phyloP scores from a whole-genome alignment of 805 yeast species.

The Candida dajiaensis region DNA sequence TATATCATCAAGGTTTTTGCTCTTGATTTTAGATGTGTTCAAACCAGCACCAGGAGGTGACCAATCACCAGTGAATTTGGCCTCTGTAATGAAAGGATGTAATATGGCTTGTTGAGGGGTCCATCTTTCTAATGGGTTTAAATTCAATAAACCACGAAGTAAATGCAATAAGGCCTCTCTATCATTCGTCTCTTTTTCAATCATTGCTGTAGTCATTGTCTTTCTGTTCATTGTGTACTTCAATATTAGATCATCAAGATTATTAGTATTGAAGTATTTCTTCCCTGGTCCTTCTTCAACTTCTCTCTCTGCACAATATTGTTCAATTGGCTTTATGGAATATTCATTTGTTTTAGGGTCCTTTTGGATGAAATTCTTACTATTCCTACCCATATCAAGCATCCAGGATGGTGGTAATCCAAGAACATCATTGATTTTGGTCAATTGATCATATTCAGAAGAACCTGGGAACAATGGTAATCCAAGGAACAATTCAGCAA shows the following conservation, averaged over 20 bases:
- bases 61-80: slow-evolving; percentile 48
- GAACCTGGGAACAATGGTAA: slow-evolving; percentile 93
- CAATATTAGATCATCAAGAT: slow-evolving; percentile 66
- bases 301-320: slow-evolving; percentile 47
- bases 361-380: slow-evolving; percentile 49
- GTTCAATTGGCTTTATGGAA: slow-evolving; percentile 34
- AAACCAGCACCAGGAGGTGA: slow-evolving; percentile 38
- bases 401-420: slow-evolving; percentile 93
- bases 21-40: background rate
- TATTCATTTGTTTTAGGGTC: slow-evolving; percentile 15
- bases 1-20: slow-evolving; percentile 6
- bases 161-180: slow-evolving; percentile 73
- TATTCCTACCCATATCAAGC: slow-evolving; percentile 91
- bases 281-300: slow-evolving; percentile 72
- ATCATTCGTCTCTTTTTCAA: slow-evolving; percentile 69
- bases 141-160: slow-evolving; percentile 65
- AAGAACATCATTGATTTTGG: slow-evolving; percentile 73
- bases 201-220: slow-evolving; percentile 38
- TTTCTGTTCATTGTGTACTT: slow-evolving; percentile 66
- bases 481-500: slow-evolving; percentile 86
- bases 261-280: slow-evolving; percentile 65
- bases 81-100: slow-evolving; percentile 83
- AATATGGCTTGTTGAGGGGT: slow-evolving; percentile 92
- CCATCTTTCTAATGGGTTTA: slow-evolving; percentile 93
- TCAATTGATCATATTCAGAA: slow-evolving; percentile 86